These are phyloP conservation scores for Aspergillus ostianus DNA, from an alignment of 495 filamentous ascomycete genomes.

Conservation along the genomic window DNA sequence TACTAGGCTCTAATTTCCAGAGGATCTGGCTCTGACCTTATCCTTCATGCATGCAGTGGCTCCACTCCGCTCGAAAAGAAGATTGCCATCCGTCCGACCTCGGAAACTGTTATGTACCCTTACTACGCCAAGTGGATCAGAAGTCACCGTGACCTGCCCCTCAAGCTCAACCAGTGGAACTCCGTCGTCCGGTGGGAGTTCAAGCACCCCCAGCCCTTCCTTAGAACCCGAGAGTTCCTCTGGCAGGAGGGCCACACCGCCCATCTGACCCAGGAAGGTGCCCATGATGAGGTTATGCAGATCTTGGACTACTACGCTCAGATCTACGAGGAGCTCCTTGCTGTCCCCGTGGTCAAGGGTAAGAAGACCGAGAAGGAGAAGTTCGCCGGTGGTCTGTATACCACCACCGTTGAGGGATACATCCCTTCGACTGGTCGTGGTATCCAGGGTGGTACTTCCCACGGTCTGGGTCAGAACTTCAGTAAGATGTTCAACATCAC, in stretches of 20 bases:
- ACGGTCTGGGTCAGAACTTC: constrained; percentile 96
- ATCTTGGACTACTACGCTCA: constrained; percentile 92
- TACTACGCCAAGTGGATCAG: constrained; percentile 98
- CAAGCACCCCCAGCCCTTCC: constrained; percentile 94
- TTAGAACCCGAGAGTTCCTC: constrained; percentile 88
- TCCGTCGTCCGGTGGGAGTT: constrained; percentile 98
- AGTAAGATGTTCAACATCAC: constrained; percentile 98
- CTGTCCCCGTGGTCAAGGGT: constrained; percentile 89
- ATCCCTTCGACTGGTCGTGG: constrained; percentile 92
- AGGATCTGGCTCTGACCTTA: constrained; percentile 25
- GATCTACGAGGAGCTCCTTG: constrained; percentile 89
- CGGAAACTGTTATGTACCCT: constrained; percentile 90
- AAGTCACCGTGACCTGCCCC: constrained; percentile 87
- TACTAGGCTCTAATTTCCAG: constrained; percentile 7
- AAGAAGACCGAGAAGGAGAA: constrained; percentile 89
- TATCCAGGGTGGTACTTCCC: constrained; percentile 92
- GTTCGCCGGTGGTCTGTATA: constrained; percentile 94
- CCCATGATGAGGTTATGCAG: constrained; percentile 79
- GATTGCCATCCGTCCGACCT: constrained; percentile 93
- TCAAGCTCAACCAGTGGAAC: constrained; percentile 97
- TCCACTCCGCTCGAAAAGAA: constrained; percentile 89
- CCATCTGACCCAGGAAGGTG: constrained; percentile 74
- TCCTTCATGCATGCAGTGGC: constrained; percentile 42
- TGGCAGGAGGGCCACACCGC: constrained; percentile 99
- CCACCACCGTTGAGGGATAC: constrained; percentile 85